These are phyloP conservation scores for Diaporthe ampelina DNA, from an alignment of 2,329 filamentous ascomycete genomes.

Conservation along the genomic window DNA sequence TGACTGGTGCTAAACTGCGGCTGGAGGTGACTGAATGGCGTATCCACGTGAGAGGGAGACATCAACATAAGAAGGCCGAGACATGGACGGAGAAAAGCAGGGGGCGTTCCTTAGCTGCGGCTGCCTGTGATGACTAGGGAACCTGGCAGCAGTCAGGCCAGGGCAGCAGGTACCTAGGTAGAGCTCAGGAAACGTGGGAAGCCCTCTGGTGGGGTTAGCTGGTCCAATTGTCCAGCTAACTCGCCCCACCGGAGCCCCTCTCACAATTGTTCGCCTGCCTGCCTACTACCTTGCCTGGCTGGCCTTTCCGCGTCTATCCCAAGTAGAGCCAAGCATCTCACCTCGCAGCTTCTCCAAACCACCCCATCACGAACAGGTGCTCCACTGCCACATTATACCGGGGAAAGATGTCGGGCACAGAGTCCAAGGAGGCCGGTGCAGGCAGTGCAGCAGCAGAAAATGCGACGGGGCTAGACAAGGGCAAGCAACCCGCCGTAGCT, in stretches of 20 bases:
- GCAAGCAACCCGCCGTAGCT: conserved; percentile 60
- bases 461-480: conserved; percentile 54
- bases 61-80: background rate
- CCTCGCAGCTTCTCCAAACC: background rate
- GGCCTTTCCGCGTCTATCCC: background rate
- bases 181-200: background rate
- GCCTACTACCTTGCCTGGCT: background rate
- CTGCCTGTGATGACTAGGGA: no score
- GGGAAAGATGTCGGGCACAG: conserved; percentile 64
- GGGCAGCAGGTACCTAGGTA: no score
- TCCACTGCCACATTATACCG: background rate
- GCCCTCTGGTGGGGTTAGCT: conserved; percentile 17
- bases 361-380: background rate
- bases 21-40: background rate
- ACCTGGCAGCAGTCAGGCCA: no score
- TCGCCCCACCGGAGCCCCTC: conserved; percentile 11
- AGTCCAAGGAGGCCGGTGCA: conserved; percentile 73
- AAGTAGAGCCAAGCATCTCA: background rate
- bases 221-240: background rate
- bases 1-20: background rate
- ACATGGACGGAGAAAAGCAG: background rate
- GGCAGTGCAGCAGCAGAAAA: conserved; percentile 62
- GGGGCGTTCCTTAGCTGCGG: background rate
- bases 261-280: background rate
- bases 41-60: background rate